Conservation (phyloP, 805 yeast species). For the Ogataea paradorogensis region DNA sequence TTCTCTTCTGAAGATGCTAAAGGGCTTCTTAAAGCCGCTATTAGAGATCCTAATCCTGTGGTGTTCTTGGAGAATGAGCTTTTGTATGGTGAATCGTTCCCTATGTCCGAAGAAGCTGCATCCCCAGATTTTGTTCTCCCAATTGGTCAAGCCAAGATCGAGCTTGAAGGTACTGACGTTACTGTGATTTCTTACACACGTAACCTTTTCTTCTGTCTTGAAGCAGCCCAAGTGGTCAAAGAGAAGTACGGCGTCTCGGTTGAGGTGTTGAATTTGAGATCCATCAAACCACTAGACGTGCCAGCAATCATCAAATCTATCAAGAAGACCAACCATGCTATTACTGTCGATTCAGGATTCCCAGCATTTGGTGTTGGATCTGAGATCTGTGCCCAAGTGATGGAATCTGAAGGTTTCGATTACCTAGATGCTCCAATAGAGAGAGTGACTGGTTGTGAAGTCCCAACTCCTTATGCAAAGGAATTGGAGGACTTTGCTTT, state of each 20-base stretch:
- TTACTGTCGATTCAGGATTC: slow-evolving; percentile 96
- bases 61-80: slow-evolving; percentile 95
- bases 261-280: slow-evolving; percentile 93
- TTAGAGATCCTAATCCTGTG: slow-evolving; percentile 98
- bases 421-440: slow-evolving; percentile 97
- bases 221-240: slow-evolving; percentile 86
- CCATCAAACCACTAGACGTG: slow-evolving; percentile 94
- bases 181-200: slow-evolving; percentile 90
- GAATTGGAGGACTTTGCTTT: slow-evolving; percentile 96
- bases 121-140: slow-evolving; percentile 89
- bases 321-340: slow-evolving; percentile 94
- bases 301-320: slow-evolving; percentile 81
- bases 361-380: slow-evolving; percentile 99
- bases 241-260: slow-evolving; percentile 84
- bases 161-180: slow-evolving; percentile 87
- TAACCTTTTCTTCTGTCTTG: slow-evolving; percentile 79
- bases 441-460: slow-evolving; percentile 99
- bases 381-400: slow-evolving; percentile 94
- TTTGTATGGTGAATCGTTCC: slow-evolving; percentile 87
- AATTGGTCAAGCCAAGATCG: slow-evolving; percentile 93
- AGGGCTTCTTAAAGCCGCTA: slow-evolving; percentile 93
- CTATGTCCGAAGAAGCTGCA: slow-evolving; percentile 82
- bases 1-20: slow-evolving; percentile 93
- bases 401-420: slow-evolving; percentile 98
- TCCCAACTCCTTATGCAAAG: slow-evolving; percentile 97